These are phyloP conservation scores for Naganishia cerealis DNA, from an alignment of 1,284 basidiomycete genomes.

Conservation along the genomic window DNA sequence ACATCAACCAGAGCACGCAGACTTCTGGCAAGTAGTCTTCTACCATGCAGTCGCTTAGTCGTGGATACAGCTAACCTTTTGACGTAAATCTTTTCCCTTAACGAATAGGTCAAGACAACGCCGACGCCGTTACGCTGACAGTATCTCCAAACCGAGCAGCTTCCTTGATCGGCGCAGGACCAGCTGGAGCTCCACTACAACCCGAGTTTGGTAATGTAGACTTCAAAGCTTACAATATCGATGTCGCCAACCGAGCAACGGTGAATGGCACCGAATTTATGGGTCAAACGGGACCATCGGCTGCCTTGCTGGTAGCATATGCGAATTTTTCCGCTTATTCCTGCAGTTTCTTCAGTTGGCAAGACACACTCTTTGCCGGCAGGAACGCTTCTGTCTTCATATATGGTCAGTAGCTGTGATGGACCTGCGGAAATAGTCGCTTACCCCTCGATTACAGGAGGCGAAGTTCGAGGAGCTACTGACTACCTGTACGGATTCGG, in stretches of 20 bases:
- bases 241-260: conserved; percentile 65
- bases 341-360: conserved; percentile 64
- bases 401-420: conserved; percentile 51
- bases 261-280: conserved; percentile 32
- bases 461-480: conserved; percentile 64
- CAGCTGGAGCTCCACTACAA: conserved; percentile 34
- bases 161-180: conserved; percentile 34
- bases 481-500: conserved; percentile 65
- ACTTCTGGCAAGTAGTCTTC: conserved; percentile 7
- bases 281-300: conserved; percentile 37
- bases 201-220: conserved; percentile 59
- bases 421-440: neutral
- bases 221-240: conserved; percentile 67
- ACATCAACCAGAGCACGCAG: conserved; percentile 41
- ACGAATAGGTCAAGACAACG: conserved; percentile 37
- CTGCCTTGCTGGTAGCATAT: conserved; percentile 39
- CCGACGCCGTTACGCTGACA: conserved; percentile 39
- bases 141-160: conserved; percentile 38
- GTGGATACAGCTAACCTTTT: neutral
- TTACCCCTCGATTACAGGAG: conserved; percentile 37
- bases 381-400: conserved; percentile 63
- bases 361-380: conserved; percentile 69
- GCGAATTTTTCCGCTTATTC: conserved; percentile 64
- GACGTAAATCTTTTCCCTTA: neutral
- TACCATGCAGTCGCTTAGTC: too few species aligned